Evolutionary conservation across 352 stramenopile genomes (phyloP), one percentile per base, ranked within the genome.

Genomic region (Lagenidium sp.): DNA sequence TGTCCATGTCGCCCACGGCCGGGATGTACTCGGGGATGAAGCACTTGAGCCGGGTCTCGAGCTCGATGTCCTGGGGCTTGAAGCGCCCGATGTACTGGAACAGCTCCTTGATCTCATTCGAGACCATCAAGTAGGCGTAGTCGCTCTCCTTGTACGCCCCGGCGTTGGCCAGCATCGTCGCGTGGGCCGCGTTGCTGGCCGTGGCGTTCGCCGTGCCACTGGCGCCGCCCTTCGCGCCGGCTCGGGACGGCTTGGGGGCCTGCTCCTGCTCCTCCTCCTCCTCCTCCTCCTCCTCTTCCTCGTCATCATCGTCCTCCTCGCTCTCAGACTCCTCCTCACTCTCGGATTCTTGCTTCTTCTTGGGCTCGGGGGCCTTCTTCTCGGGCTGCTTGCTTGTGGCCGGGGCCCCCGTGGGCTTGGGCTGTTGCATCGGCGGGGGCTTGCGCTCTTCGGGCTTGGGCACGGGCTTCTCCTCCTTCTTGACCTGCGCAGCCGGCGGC

Each of bases 21-120:
- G 95, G 95, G 34, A 98, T 98, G 59, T 95, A 98, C 51, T 97
- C 88, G 4, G 95, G 95, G 26, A 98, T 87, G 57, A 98, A 98
- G 53, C 89, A 97, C 62, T 97, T 97, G 36, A 98, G 76, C 23
- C 80, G 76, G 26, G 94, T 97, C 53, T 98, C 87, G 28, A 98
- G 67, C 41, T 98, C 91, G 32, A 97, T 85, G 36, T 98, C 90
- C 46, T 97, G 88, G 2, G 92, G 80, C 56, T 97, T 97, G 67
- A 98, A 98, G 18, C 83, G 70, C 4, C 81, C 79, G 42, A 98
- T 96, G 68, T 96, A 96, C 60, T 96, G 70, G 58, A 98, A 97
- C 1, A 97, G 55, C 48, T 97, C 86, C 10, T 79, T 69, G 34
- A 97, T 79, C 39, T 97, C 87, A 31, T 72, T 69, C 1, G 83